Base-by-base conservation (phyloP, 768 basidiomycete species). In the Holtermannia corniformis region DNA sequence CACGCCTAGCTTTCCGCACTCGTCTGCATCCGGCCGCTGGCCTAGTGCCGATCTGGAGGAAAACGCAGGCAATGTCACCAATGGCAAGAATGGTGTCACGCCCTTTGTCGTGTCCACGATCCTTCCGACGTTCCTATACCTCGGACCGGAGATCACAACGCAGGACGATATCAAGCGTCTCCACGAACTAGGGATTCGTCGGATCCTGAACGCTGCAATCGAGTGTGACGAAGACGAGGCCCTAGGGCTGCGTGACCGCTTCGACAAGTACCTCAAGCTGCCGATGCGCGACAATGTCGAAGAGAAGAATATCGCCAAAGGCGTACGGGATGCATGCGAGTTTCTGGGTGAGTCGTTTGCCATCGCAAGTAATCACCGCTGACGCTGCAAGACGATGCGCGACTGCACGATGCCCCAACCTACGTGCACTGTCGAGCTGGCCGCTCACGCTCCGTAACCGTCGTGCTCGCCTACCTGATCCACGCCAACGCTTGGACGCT, bases 361-460 rank as follows among this genome's bases (percentile, higher is more conserved):
- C 32, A n/a, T n/a, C n/a, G n/a, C n/a, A n/a, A n/a, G n/a, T n/a
- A n/a, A 4, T 14, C 23, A 12, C 3, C 5, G 43, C 43, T 50
- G 14, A 47, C 21, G 20, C 4, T 10, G 0, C 61, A n/a, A 95
- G 92, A 95, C 67, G 92, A 96, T 62, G 92, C 92, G 1, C 81
- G 86, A 44, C 72, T 96, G 49, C 89, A 90, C 59, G 87, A 84
- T 0, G 81, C 87, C 19, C 83, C 90, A 5, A 86, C 86, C 1
- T 97, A 93, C 63, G 91, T 96, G 13, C 93, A 97, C 68, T 97
- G 92, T 74, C 89, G 87, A 74, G 91, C 87, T 4, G 93, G 92
- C 3, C 95, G 91, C 75, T 91, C 88, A 2, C 83, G 93, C 13
- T 92, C 88, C 0, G 92, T 95, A 24, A 95, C 92, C 0, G 90